Evolutionary conservation across 768 basidiomycete genomes (phyloP).

Genomic region (Kwoniella sp.): DNA sequence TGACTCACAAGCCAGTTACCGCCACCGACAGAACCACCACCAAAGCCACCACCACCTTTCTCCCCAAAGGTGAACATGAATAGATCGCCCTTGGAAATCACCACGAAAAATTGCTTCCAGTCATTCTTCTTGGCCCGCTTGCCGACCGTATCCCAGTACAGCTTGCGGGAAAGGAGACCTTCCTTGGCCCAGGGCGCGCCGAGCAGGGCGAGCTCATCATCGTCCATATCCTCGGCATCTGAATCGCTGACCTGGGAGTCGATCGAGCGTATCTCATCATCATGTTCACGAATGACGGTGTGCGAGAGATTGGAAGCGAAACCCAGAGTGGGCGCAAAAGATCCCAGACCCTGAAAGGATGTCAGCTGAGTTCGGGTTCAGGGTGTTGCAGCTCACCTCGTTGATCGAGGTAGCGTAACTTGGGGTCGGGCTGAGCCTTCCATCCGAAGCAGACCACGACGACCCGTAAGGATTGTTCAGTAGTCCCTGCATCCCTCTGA

Average conservation of each 20-base stretch:
- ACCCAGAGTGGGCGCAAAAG: conserved; percentile 83
- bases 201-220: conserved; percentile 91
- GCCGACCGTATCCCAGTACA: conserved; percentile 83
- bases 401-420: conserved; percentile 87
- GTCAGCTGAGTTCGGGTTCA: conserved; percentile 5
- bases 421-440: conserved; percentile 89
- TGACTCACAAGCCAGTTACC: conserved; percentile 94
- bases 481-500: conserved; percentile 82
- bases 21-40: conserved; percentile 75
- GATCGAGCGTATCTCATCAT: conserved; percentile 70
- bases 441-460: conserved; percentile 63
- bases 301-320: conserved; percentile 95
- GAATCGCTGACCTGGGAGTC: conserved; percentile 65
- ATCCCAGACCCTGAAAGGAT: conserved; percentile 56
- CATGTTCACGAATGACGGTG: conserved; percentile 94
- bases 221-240: conserved; percentile 69
- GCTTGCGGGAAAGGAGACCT: conserved; percentile 90
- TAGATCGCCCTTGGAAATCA: conserved; percentile 90
- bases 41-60: conserved; percentile 41
- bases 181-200: conserved; percentile 99
- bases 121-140: conserved; percentile 83
- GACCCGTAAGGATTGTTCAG: conserved; percentile 75
- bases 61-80: conserved; percentile 94
- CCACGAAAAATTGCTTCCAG: conserved; percentile 95
- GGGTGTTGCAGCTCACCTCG: conserved; percentile 63